Conservation (phyloP, 352 stramenopile genomes). For the Pythium utonaiense region DNA sequence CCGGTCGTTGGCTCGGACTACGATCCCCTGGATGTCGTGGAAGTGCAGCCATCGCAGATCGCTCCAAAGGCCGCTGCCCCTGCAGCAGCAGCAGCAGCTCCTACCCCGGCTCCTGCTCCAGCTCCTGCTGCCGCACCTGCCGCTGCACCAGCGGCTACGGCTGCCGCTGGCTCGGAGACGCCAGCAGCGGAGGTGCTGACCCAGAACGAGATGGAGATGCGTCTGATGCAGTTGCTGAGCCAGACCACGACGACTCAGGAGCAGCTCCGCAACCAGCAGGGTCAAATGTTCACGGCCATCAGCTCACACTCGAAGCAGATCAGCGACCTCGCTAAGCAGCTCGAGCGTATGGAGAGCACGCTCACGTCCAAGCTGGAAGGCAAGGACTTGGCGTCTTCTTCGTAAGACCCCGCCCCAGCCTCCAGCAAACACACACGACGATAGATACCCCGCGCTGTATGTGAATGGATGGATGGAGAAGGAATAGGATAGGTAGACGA, state of each 20-base stretch:
- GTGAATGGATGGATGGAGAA: conserved; percentile 4
- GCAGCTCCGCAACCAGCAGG: conserved; percentile 76
- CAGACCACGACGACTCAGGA: conserved; percentile 81
- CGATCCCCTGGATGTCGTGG: conserved; percentile 22
- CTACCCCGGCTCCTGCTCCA: conserved; percentile 5
- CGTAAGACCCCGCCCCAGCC: background rate
- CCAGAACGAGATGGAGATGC: conserved; percentile 71
- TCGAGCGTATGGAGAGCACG: conserved; percentile 75
- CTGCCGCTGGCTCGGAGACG: background rate
- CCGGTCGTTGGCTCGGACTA: conserved; percentile 6
- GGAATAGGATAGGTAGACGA: conserved; percentile 23
- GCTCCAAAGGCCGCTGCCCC: background rate
- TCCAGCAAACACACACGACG: background rate
- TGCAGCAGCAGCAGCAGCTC: background rate
- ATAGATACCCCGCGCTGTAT: background rate
- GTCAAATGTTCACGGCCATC: conserved; percentile 78
- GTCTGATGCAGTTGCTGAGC: conserved; percentile 68
- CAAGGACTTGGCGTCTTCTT: conserved; percentile 1
- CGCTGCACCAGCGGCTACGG: background rate
- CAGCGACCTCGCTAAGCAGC: conserved; percentile 68
- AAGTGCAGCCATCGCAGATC: conserved; percentile 24
- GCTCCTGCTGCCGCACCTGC: background rate
- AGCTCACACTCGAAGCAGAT: conserved; percentile 77
- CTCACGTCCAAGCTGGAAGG: conserved; percentile 52
- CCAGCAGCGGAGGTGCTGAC: conserved; percentile 13